Conservation (phyloP, 2,329 filamentous ascomycete species). For the Fusarium compactum region DNA sequence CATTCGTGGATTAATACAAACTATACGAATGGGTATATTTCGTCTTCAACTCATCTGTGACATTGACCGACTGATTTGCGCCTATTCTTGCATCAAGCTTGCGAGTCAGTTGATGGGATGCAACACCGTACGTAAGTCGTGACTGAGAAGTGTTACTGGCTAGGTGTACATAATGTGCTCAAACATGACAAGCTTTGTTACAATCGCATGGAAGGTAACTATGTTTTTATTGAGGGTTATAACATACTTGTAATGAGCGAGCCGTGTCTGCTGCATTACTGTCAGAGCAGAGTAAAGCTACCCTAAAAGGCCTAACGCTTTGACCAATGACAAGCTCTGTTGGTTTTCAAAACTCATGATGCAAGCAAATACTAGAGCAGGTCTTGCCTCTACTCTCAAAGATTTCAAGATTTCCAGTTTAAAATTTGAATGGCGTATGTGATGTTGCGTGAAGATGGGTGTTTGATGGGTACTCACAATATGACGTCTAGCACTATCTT, state of each 20-base stretch:
- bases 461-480: neutral
- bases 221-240: neutral
- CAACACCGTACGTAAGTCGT: neutral
- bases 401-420: no score
- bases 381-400: neutral
- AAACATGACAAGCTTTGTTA: neutral
- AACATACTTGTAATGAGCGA: neutral
- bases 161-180: neutral
- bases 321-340: conserved; percentile 23
- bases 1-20: neutral
- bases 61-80: neutral
- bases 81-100: neutral
- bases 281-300: neutral
- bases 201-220: neutral
- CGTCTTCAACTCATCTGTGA: conserved; percentile 20
- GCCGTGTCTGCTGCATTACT: neutral
- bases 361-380: neutral
- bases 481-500: neutral
- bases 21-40: neutral
- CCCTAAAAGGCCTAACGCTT: neutral
- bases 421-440: neutral
- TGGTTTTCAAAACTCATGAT: conserved; percentile 1
- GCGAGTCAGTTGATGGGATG: conserved; percentile 5
- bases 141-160: neutral
- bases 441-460: neutral